Base-by-base conservation (phyloP, 768 basidiomycete species). In the Amanita polypyramis region DNA sequence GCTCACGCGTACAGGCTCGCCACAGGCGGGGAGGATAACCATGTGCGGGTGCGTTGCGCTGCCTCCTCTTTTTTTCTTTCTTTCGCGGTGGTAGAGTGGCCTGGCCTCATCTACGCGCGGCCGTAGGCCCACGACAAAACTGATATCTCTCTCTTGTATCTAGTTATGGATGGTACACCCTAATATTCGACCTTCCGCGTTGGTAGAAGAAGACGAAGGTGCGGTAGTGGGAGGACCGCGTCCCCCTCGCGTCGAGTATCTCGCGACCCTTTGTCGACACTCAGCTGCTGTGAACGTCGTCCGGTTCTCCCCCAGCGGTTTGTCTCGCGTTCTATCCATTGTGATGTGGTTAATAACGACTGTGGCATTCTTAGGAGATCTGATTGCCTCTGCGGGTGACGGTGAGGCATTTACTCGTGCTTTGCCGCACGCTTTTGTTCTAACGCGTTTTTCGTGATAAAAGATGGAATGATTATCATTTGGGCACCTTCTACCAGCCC, bases 401-500 rank as follows among this genome's bases (percentile, higher is more conserved):
- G 94, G 94, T 94, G 62, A 57, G 83, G 64, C 45, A 15, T 20
- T 51, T 33, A 6, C 10, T 40, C 40, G 30, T 44, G 27, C 45
- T n/a, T 40, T 36, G 35, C 42, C 5, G 19, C 23, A 51, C 42
- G 45, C 46, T 51, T 50, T 39, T 12, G 41, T 33, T 49, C 47
- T 50, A 44, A 49, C 52, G 49, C 45, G 29, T 40, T 20, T 25
- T 47, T 32, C 20, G 30, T 45, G 23, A 29, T 17, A 57, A n/a
- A n/a, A 96, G 95, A 99, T 67, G 96, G 96, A 10, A 93, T 94
- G 83, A 82, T 99, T 51, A 89, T 98, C 42, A 79, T 99, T 12
- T 99, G 96, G 96, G 82, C 87, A 0, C 89, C 80, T 7, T 83
- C 86, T 3, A 76, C 80, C 19, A 79, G 74, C 27, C 83, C 90